Base-by-base conservation (phyloP, 2,329 filamentous ascomycete genomes). In the Thielaviopsis ethacetica region DNA sequence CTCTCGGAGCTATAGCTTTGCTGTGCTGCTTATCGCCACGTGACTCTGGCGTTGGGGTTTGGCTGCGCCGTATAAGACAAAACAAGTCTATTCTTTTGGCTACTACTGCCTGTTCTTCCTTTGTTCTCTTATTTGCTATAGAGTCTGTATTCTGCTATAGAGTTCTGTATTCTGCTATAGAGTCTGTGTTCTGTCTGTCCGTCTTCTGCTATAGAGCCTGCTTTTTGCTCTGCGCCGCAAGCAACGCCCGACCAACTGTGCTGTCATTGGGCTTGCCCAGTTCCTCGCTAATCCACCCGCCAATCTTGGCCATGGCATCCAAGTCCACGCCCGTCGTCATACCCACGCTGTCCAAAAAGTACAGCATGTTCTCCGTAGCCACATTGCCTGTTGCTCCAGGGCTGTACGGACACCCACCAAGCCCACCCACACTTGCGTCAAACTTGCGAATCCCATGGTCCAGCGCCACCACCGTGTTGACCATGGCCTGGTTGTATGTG, bases 301-400 rank as follows among this genome's bases (percentile, higher is more conserved):
- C 88, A 58, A 88, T 81, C 61, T 84, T 79, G 41, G 78, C 77
- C 57, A 91, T 71, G 51, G 77, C 78, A 62, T 85, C 79, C 61
- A 89, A 63, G 67, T 88, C 79, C 1, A 93, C 78, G 0, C 87
- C 88, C 0, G 88, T 91, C 50, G 82, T 74, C 71, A 88, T 82
- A 0, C 88, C 88, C 58, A 90, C 69, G 62, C 80, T 86, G 68
- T 88, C 83, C 67, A 88, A 72, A 62, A 86, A 84, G 67, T 91
- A 88, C 1, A 93, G 84, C 71, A 94, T 71, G 68, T 94, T 86
- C 71, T 95, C 89, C 0, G 88, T 91, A 1, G 86, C 83, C 13
- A 91, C 86, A 68, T 94, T 95, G 1, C 89, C 89, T 49, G 88
- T 93, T 0, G 88, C 88, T 0, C 89, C 89, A 0, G 88, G 88